Evolutionary conservation across 1,139 yeast genomes (phyloP).

Genomic region (Saccharomycopsis crataegensis): DNA sequence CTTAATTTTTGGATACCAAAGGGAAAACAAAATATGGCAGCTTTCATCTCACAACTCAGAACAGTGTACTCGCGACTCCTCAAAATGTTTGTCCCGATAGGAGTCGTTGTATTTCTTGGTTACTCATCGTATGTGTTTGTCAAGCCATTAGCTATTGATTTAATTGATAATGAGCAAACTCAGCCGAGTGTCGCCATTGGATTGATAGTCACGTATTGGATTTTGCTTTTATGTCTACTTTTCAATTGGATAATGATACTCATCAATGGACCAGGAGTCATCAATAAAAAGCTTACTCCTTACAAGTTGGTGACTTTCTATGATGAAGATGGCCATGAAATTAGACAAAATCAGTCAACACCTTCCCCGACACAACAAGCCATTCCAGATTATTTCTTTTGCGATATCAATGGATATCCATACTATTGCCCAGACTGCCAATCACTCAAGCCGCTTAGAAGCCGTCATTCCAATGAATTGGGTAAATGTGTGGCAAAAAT

Average conservation of each 20-base stretch:
- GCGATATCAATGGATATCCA: slow-evolving; percentile 57
- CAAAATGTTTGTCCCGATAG: slow-evolving; percentile 5
- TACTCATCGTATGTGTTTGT: slow-evolving; percentile 13
- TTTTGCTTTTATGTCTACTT: slow-evolving; percentile 3
- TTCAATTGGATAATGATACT: slow-evolving; percentile 16
- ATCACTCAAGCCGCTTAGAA: slow-evolving; percentile 45
- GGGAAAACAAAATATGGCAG: background rate
- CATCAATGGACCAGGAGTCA: slow-evolving; percentile 14
- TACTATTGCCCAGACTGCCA: slow-evolving; percentile 50
- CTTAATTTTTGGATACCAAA: background rate
- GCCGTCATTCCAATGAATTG: slow-evolving; percentile 46
- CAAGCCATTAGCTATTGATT: slow-evolving; percentile 1
- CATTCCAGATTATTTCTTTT: slow-evolving; percentile 43
- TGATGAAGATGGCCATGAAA: slow-evolving; percentile 9
- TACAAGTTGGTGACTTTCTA: slow-evolving; percentile 15
- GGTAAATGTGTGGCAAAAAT: slow-evolving; percentile 45
- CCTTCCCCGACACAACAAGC: background rate
- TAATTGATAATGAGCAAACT: background rate
- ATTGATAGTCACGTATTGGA: slow-evolving; percentile 7
- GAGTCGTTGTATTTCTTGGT: slow-evolving; percentile 6
- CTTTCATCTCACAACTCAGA: background rate
- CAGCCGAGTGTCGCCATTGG: background rate
- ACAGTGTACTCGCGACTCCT: background rate
- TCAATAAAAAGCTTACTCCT: slow-evolving; percentile 11
- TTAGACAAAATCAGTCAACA: background rate